Percentiles rank a stretch among this genome's conserved stretches.
These are phyloP conservation scores for Colletotrichum simmondsii DNA, from an alignment of 2,329 filamentous ascomycete species.

Conservation along the genomic window DNA sequence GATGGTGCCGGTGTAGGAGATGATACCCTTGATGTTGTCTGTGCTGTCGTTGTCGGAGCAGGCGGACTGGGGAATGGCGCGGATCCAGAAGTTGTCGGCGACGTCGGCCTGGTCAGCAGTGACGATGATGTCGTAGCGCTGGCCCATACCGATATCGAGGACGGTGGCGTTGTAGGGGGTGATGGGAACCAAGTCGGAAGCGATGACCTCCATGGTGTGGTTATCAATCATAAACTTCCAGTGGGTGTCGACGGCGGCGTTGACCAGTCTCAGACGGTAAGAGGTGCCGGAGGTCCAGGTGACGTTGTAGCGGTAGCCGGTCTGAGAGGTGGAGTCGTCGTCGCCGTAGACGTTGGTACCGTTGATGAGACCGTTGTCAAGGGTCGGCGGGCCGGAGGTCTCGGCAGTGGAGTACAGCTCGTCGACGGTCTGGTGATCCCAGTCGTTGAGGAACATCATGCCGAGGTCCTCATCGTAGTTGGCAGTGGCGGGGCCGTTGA, in stretches of 20 bases:
- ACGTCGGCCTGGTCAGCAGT: slow-evolving; percentile 47
- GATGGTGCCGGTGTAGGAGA: slow-evolving; percentile 50
- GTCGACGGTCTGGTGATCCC: slow-evolving; percentile 60
- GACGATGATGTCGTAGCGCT: slow-evolving; percentile 60
- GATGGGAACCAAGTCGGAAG: slow-evolving; percentile 68
- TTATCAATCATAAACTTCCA: slow-evolving; percentile 65
- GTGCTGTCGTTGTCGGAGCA: slow-evolving; percentile 53
- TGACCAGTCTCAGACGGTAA: slow-evolving; percentile 60
- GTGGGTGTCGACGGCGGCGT: slow-evolving; percentile 54
- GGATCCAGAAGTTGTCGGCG: slow-evolving; percentile 58
- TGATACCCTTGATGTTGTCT: slow-evolving; percentile 59
- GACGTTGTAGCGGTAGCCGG: slow-evolving; percentile 48
- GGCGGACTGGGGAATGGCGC: slow-evolving; percentile 52
- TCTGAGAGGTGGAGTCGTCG: slow-evolving; percentile 38
- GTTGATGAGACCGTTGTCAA: slow-evolving; percentile 59
- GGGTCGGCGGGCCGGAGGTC: slow-evolving; percentile 44
- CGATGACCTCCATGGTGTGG: slow-evolving; percentile 68
- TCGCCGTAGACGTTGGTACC: slow-evolving; percentile 52
- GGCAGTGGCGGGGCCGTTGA: slow-evolving; percentile 67
- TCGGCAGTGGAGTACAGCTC: slow-evolving; percentile 44
- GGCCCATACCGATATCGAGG: slow-evolving; percentile 62
- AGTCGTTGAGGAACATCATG: slow-evolving; percentile 67
- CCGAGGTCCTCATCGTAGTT: slow-evolving; percentile 74
- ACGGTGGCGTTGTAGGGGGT: slow-evolving; percentile 61
- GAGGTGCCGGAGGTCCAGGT: slow-evolving; percentile 53